These are phyloP conservation scores for Lipomyces mesembrius DNA, from an alignment of 805 yeast genomes.

Conservation along the genomic window DNA sequence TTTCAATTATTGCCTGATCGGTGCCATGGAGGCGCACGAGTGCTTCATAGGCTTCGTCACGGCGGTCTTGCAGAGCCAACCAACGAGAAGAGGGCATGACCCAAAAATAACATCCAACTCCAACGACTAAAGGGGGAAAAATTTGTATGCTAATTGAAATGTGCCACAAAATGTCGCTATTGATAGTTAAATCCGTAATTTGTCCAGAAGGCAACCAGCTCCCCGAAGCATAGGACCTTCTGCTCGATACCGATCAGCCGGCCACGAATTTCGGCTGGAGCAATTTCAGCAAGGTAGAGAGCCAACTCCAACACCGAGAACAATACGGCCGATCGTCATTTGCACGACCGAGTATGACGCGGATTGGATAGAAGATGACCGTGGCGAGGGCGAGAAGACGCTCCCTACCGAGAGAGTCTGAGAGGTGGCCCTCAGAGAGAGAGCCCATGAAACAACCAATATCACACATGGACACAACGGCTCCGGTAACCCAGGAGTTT, in stretches of 20 bases:
- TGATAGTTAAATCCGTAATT: constrained; percentile 57
- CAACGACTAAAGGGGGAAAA: constrained; percentile 56
- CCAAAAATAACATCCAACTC: constrained; percentile 53
- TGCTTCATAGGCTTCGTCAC: constrained; percentile 55
- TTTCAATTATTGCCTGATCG: background rate
- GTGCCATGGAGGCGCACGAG: constrained; percentile 9
- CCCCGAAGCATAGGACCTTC: constrained; percentile 57
- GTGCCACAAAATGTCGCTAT: constrained; percentile 52
- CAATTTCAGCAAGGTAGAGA: constrained; percentile 70
- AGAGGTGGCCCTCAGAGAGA: constrained; percentile 56
- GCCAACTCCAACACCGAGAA: constrained; percentile 61
- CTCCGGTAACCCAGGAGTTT: constrained; percentile 1
- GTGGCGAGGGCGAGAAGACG: constrained; percentile 36
- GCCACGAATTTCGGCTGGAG: constrained; percentile 79
- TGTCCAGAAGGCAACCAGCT: constrained; percentile 56
- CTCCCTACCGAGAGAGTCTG: constrained; percentile 77
- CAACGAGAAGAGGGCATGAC: constrained; percentile 64
- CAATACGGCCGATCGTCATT: constrained; percentile 49
- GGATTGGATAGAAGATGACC: constrained; percentile 33
- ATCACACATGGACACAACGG: background rate
- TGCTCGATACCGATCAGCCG: constrained; percentile 55
- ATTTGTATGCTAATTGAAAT: constrained; percentile 64
- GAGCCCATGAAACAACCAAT: constrained; percentile 25
- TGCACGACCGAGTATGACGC: constrained; percentile 40
- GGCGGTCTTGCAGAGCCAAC: constrained; percentile 59